phyloP scores from a whole-genome alignment of 2,329 filamentous ascomycete genomes.

The Dichotomopilus funicola region DNA sequence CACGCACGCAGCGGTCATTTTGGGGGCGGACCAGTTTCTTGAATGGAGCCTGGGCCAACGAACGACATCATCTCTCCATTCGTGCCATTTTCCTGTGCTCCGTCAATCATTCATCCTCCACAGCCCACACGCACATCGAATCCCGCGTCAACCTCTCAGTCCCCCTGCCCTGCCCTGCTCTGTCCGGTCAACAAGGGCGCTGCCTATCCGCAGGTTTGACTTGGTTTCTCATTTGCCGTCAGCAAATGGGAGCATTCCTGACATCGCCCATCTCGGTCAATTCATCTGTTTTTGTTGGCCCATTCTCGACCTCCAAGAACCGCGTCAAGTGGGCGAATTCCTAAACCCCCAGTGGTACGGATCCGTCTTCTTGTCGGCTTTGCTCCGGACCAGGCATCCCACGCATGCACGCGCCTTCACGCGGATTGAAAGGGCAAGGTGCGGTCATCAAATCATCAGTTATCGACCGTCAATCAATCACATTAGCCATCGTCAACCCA shows the following conservation, averaged over 20 bases:
- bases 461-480: neutral
- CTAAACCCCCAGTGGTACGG: neutral
- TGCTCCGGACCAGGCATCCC: neutral
- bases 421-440: neutral
- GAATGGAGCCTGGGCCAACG: constrained; percentile 17
- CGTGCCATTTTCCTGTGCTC: constrained; percentile 6
- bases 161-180: neutral
- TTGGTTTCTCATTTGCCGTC: neutral
- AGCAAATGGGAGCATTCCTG: constrained; percentile 8
- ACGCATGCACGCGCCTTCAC: neutral
- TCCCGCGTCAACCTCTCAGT: neutral
- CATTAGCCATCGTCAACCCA: neutral
- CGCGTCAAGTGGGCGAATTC: too few species aligned
- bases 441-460: too few species aligned
- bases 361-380: neutral
- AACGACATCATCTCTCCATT: constrained; percentile 23
- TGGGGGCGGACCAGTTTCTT: neutral
- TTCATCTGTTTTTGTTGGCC: too few species aligned
- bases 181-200: constrained; percentile 8
- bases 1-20: too few species aligned
- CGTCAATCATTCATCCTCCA: neutral
- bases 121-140: constrained; percentile 3
- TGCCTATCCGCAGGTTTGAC: neutral
- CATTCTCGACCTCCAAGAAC: too few species aligned
- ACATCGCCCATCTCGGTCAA: neutral